Percentiles rank a stretch among this genome's conserved stretches.
phyloP scores from a whole-genome alignment of 2,329 filamentous ascomycete species.

The Tympanopsis confertula region DNA sequence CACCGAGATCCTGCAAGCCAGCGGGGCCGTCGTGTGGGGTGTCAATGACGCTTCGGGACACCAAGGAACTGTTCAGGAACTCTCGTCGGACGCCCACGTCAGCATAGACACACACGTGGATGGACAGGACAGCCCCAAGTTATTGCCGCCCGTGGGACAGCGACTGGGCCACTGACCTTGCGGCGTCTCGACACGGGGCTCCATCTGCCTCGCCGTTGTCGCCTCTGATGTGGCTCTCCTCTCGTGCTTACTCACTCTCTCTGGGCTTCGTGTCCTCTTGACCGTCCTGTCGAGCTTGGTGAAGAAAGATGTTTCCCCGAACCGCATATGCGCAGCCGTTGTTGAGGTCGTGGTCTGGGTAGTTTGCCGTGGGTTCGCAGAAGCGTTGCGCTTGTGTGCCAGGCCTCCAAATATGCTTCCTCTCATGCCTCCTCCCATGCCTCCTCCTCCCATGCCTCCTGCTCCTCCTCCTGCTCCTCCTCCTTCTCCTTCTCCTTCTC shows the following conservation, averaged over 20 bases:
- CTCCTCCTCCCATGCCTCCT: too few relatives aligned
- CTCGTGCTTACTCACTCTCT: slow-evolving; percentile 20
- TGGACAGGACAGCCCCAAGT: too few relatives aligned
- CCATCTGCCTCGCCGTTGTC: slow-evolving; percentile 30
- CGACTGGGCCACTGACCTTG: slow-evolving; percentile 27
- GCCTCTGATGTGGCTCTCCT: slow-evolving; percentile 26
- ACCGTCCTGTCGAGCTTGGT: slow-evolving; percentile 53
- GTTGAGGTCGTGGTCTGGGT: background rate
- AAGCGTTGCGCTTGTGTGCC: background rate
- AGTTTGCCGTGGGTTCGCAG: slow-evolving; percentile 4
- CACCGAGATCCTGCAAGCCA: slow-evolving; percentile 36
- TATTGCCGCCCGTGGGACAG: too few relatives aligned
- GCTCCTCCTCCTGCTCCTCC: slow-evolving; percentile 40
- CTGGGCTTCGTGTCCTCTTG: slow-evolving; percentile 45
- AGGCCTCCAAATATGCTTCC: slow-evolving; percentile 2
- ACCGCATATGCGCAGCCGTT: background rate
- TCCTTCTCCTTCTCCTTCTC: slow-evolving; percentile 28
- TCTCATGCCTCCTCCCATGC: slow-evolving; percentile 5
- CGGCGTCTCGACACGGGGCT: slow-evolving; percentile 32
- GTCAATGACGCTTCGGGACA: slow-evolving; percentile 68
- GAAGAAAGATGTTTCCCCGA: slow-evolving; percentile 27
- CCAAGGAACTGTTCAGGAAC: slow-evolving; percentile 44
- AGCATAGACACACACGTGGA: too few relatives aligned
- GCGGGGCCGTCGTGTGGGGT: slow-evolving; percentile 44
- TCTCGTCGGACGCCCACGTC: slow-evolving; percentile 10